Base-by-base conservation (phyloP, 768 basidiomycete genomes). In the Russula foetens region DNA sequence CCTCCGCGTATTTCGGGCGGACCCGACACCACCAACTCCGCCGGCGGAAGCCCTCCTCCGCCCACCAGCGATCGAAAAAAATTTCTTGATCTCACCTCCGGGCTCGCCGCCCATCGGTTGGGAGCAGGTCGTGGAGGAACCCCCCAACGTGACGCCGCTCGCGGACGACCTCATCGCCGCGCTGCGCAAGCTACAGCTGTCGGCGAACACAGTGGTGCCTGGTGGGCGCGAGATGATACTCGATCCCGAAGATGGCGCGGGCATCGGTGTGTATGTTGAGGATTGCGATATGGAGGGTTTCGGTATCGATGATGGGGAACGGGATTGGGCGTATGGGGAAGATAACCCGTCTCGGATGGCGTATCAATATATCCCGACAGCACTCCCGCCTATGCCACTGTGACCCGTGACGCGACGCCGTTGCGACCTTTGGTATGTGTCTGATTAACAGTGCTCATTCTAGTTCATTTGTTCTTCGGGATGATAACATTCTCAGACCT, bases 21-120 rank as follows among this genome's bases (percentile, higher is more conserved):
- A 88, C 66, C 81, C 83, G 19, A 88, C 85, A 60, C 84, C 86
- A 3, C 71, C 54, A 67, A 68, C 61, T 67, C 72, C 45, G 24
- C 63, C 64, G 4, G 63, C 55, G 39, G 66, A 67, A 9, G 60
- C 64, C 31, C 67, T 68, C 67, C 81, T 95, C 38, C 81, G 79
- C 44, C 92, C 94, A 0, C 96, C 96, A 0, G 74, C 80, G 0
- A 66, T 85, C 41, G 89, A 94, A 67, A 92, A 92, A 74, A 98
- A 98, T 75, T 98, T 98, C 74, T 80, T 99, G 49, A 95, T 99
- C 64, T 98, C 97, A 0, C 97, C 97, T 0, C 97, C 97, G 4
- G 97, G 97, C 5, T 97, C 94, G 0, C 97, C 97, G 0, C 97
- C 97, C 0, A 85, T 95, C 1, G 97, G 95, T 3, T 99, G 97